Evolutionary conservation across 2,329 filamentous ascomycete species (phyloP), one percentile per base, ranked within the genome.

Genomic region (Colletotrichum incanum): DNA sequence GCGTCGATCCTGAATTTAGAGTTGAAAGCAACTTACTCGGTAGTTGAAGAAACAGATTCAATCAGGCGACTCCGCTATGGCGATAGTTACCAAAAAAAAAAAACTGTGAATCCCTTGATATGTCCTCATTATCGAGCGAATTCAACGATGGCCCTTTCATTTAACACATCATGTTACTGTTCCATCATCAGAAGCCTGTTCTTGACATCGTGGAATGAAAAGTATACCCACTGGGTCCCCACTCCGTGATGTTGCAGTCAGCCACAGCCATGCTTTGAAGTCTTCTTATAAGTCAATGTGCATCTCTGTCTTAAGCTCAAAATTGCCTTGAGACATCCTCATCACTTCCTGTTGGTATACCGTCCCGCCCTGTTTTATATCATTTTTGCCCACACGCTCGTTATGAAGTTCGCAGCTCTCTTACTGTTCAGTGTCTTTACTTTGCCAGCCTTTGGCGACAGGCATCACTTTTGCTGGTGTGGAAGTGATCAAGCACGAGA

Each of bases 381-480:
- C 3, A 26, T 55, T n/a, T 16, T 52, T 28, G 11, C 31, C 9
- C 23, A 8, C 1, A 34, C 2, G 20, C 12, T 20, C 18, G n/a
- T 20, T 2, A 65, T 69, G 66, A 49, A 37, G 3, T 11, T 34
- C 41, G n/a, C 18, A 4, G 14, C 18, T 2, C 8, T 50, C 12
- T 11, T 69, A 2, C 34, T 69, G 5, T 12, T 41, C 2, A 41
- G 39, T 11, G 26, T 31, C 23, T 34, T 65, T 18, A 12, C 50
- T 23, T 23, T 58, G 9, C 39, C 14, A 16, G 41, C 39, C 14
- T n/a, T 43, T 18, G 61, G n/a, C 61, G 34, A 69, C 41, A 69
- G 31, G 20, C 66, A 69, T 18, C 66, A 52, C 34, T 65, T 69
- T 2, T 69, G 66, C 31, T 69, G 66, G 66, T 69, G 66, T 20